phyloP scores from a whole-genome alignment of 306 rosid genomes.

The peach (Prunus persica) region DNA sequence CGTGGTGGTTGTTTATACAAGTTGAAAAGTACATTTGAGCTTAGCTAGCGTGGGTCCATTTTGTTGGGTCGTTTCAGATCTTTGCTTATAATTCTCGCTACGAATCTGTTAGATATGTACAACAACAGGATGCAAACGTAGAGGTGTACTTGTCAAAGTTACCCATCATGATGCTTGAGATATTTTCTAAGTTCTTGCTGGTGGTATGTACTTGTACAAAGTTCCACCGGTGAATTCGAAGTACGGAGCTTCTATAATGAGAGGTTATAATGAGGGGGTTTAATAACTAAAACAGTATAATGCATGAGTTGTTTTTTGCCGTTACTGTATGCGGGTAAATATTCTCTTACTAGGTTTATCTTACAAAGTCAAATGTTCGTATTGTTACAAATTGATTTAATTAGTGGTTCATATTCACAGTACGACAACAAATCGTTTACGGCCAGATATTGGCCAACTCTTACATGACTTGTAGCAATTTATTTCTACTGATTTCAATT shows the following conservation, averaged over 20 bases:
- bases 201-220: neutral
- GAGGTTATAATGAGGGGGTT: too few relatives aligned
- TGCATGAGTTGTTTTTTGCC: too few relatives aligned
- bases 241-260: too few relatives aligned
- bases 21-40: conserved; percentile 13
- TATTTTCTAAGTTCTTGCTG: neutral
- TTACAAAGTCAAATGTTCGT: too few relatives aligned
- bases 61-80: neutral
- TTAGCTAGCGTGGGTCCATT: conserved; percentile 6
- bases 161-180: neutral
- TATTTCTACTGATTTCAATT: neutral
- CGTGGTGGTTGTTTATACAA: neutral
- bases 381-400: neutral
- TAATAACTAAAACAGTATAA: too few relatives aligned
- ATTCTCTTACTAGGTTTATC: too few relatives aligned
- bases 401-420: neutral
- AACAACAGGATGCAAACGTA: neutral
- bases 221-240: neutral
- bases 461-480: neutral
- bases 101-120: conserved; percentile 5
- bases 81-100: conserved; percentile 3
- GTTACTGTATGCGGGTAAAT: too few relatives aligned
- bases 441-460: neutral
- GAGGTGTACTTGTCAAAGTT: neutral
- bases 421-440: too few relatives aligned